A percentile compares a stretch with the other conserved stretches of the same genome.
Conservation (phyloP, 2,329 filamentous ascomycete species). For the Curvularia hawaiiensis region DNA sequence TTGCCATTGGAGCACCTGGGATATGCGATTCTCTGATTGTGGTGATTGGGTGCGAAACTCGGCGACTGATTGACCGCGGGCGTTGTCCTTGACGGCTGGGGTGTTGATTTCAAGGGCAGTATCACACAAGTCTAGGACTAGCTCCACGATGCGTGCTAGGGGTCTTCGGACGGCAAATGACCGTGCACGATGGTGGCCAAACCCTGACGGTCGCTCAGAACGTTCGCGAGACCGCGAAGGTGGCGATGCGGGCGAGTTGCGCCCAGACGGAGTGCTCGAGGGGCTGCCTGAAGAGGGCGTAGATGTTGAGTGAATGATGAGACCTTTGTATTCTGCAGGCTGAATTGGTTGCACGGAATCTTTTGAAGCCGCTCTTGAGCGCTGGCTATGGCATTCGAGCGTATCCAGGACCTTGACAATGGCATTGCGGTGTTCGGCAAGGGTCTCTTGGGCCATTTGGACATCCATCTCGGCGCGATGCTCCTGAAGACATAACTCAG, state of each 20-base stretch:
- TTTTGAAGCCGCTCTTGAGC: slow-evolving; percentile 59
- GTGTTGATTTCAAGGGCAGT: slow-evolving; percentile 94
- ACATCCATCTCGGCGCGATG: slow-evolving; percentile 98
- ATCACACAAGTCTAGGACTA: slow-evolving; percentile 93
- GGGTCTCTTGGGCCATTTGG: slow-evolving; percentile 89
- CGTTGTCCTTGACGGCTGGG: slow-evolving; percentile 83
- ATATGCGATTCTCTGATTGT: slow-evolving; percentile 92
- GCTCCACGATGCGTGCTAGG: slow-evolving; percentile 89
- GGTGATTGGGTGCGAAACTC: slow-evolving; percentile 93
- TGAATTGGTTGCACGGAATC: slow-evolving; percentile 55
- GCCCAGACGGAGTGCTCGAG: slow-evolving; percentile 71
- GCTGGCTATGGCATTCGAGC: slow-evolving; percentile 77
- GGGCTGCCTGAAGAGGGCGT: slow-evolving; percentile 70
- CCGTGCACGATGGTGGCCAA: slow-evolving; percentile 79
- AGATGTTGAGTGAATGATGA: slow-evolving; percentile 78
- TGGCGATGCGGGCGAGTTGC: slow-evolving; percentile 71
- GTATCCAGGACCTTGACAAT: slow-evolving; percentile 96
- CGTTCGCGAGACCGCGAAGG: slow-evolving; percentile 70
- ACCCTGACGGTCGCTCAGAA: slow-evolving; percentile 69
- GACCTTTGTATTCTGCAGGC: slow-evolving; percentile 82
- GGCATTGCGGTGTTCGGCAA: slow-evolving; percentile 89
- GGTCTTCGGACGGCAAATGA: slow-evolving; percentile 93
- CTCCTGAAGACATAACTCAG: slow-evolving; percentile 92
- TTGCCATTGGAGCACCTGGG: slow-evolving; percentile 95
- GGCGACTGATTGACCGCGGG: slow-evolving; percentile 66